Base-by-base conservation (phyloP, 805 yeast genomes). In the Lachancea cidri region DNA sequence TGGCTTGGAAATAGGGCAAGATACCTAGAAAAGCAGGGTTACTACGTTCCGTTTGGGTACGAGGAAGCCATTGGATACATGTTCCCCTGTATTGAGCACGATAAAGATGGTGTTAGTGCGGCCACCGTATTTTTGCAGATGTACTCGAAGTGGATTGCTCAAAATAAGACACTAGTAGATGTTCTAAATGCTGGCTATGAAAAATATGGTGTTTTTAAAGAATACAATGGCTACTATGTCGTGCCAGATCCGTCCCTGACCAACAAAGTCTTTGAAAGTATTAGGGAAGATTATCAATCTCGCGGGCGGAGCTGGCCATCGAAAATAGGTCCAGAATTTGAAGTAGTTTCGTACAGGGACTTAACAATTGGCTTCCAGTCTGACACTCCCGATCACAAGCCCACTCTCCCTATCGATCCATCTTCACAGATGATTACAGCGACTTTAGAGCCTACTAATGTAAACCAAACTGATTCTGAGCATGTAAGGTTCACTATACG, bases 21-120 rank as follows among this genome's bases (percentile, higher is more conserved):
- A 27, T 84, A 81, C 5, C 66, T 86, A 36, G 87, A 83, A 48
- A 46, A 56, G 0, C 58, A 74, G 33, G 95, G 95, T 0, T 77
- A 56, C 53, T 47, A 39, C 3, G 95, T 89, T 1, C 95, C 96
- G 0, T 88, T 91, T 67, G 97, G 86, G 0, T 91, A 74, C 58
- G 98, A 91, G 62, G 98, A 91, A 58, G 98, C 98, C 2, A 83
- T 91, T 49, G 98, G 98, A 1, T 91, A 78, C 66, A 86, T 91
- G 97, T 86, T 88, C 54, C 65, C 77, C 16, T 72, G 77, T 14
- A 83, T 85, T 33, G 60, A 49, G 32, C 87, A 85, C 60, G 98
- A 91, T 60, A 91, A 91, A 62, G 98, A 91, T 58, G 98, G 98
- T 0, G 74, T 93, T 11, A 68, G 86, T 18, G 96, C 98, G 0